These are phyloP conservation scores for Fusarium heterosporum DNA, from an alignment of 2,329 filamentous ascomycete species.

Conservation along the genomic window DNA sequence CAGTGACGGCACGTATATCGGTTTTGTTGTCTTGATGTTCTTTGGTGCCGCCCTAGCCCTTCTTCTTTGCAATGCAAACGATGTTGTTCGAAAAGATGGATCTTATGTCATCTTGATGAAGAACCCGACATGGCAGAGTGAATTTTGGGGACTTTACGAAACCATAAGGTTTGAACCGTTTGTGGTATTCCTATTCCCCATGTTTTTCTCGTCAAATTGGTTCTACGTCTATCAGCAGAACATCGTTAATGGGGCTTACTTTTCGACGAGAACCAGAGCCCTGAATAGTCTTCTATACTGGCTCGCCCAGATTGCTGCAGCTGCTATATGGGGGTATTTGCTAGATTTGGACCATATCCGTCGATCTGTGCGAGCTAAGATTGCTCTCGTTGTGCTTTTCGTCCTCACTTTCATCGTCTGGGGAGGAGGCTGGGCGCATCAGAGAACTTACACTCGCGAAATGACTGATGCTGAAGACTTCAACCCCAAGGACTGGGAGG, in stretches of 20 bases:
- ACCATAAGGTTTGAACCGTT: slow-evolving; percentile 76
- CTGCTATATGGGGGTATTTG: slow-evolving; percentile 76
- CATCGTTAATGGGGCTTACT: slow-evolving; percentile 74
- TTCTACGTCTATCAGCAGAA: slow-evolving; percentile 87
- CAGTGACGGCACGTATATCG: slow-evolving; percentile 83
- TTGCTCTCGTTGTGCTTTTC: slow-evolving; percentile 71
- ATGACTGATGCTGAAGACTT: neutral
- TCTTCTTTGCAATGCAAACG: slow-evolving; percentile 75
- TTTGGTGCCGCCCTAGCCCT: slow-evolving; percentile 76
- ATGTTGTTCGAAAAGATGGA: slow-evolving; percentile 80
- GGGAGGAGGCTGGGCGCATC: slow-evolving; percentile 87
- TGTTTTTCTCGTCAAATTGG: slow-evolving; percentile 86
- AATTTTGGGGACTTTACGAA: slow-evolving; percentile 80
- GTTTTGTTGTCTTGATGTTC: slow-evolving; percentile 84
- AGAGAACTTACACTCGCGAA: slow-evolving; percentile 53
- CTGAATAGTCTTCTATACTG: slow-evolving; percentile 79
- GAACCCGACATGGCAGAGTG: slow-evolving; percentile 86
- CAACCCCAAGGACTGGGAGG: slow-evolving; percentile 69
- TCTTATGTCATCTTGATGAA: slow-evolving; percentile 88
- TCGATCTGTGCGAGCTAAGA: slow-evolving; percentile 75
- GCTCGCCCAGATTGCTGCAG: slow-evolving; percentile 78
- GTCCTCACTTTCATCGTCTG: slow-evolving; percentile 80
- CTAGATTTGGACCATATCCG: slow-evolving; percentile 72
- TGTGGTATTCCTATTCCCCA: slow-evolving; percentile 79
- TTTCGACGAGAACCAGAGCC: slow-evolving; percentile 78